Conservation (phyloP, 257 asterid species). For the Solanum sitiens region DNA sequence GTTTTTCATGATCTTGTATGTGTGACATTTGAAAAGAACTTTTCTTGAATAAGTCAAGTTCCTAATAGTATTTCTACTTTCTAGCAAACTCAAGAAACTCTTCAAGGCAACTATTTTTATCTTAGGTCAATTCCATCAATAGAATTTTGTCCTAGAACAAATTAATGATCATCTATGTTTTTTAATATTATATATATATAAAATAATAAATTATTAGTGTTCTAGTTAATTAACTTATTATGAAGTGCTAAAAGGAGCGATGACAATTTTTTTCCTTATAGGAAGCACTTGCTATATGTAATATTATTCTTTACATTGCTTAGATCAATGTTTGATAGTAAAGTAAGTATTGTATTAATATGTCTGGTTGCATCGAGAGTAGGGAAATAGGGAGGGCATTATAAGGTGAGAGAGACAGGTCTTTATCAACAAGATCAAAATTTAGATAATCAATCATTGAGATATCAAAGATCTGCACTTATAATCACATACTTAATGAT, state of each 20-base stretch:
- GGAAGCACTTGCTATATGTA: background rate
- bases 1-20: background rate
- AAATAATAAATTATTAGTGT: background rate
- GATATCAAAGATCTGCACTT: too few relatives aligned
- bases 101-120: background rate
- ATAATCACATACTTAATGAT: background rate
- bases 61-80: background rate
- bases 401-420: background rate
- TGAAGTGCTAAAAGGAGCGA: background rate
- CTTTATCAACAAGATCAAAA: background rate
- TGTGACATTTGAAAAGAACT: background rate
- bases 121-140: background rate
- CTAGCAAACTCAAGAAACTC: background rate
- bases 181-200: background rate
- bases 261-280: background rate
- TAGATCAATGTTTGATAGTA: background rate
- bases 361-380: background rate
- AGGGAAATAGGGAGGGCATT: background rate
- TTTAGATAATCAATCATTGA: background rate
- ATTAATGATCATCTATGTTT: background rate
- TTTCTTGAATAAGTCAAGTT: background rate
- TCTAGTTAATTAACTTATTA: background rate
- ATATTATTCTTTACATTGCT: background rate
- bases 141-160: background rate
- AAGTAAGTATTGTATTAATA: background rate